Evolutionary conservation across 2,329 filamentous ascomycete genomes (phyloP), one percentile per base, ranked within the genome.

Genomic region (Phialemonium atrogriseum): DNA sequence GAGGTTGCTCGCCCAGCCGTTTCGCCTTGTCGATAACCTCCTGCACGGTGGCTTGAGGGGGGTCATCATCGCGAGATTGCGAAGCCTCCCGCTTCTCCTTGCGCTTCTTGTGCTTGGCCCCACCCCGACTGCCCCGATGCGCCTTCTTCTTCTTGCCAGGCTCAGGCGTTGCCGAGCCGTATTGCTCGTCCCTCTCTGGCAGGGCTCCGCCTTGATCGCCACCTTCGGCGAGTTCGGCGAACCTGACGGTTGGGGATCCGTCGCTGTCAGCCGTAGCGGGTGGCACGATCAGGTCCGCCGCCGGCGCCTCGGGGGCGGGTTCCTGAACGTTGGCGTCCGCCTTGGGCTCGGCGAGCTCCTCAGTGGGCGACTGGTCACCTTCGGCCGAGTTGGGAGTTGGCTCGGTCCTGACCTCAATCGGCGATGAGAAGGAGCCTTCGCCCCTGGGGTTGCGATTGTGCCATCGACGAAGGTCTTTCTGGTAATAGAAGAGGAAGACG

Each of bases 61-160:
- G 46, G 4, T 66, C 66, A 26, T 73, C 71, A 9, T 62, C 66
- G 11, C 64, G 59, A 4, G 64, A 66, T 30, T 62, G 59, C 0
- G 70, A 70, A 3, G 59, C 56, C 10, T 77, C 65, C 12, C 67
- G 55, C 38, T 73, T 70, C 26, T 63, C 62, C 34, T 68, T 67
- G 10, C 64, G 66, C 42, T 73, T 78, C 37, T 73, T 73, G 39
- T 81, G 77, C 50, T 80, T 79, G 12, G 73, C 70, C 3, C 83
- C 82, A 14, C 81, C 83, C 28, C 83, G 71, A n/a, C 74, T 69
- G 4, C 83, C 83, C 34, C 82, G 68, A 34, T 82, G 79, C 0
- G 73, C 68, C 51, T 80, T 84, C 49, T 76, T 80, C 54, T 80
- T 80, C 46, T 77, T 79, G 37, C 60, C 63, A 24, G 62, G 63